Evolutionary conservation across 768 basidiomycete genomes (phyloP).

Genomic region (Cystobasidium ongulense): DNA sequence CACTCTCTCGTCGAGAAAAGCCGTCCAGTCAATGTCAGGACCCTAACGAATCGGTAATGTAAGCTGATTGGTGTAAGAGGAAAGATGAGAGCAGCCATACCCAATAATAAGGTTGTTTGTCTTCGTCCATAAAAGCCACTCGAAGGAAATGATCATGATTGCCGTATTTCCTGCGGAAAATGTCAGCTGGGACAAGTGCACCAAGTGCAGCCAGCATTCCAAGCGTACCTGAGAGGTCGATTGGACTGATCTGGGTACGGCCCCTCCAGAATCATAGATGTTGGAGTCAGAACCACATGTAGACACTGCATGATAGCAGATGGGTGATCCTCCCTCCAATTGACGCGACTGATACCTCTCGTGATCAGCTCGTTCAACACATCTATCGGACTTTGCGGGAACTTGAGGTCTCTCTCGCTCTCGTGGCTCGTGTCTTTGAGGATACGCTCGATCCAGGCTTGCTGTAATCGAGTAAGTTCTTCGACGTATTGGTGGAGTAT

Average conservation of each 20-base stretch:
- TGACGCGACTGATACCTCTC: constrained; percentile 6
- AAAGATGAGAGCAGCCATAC: background rate
- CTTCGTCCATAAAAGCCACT: constrained; percentile 33
- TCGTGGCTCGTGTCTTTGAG: background rate
- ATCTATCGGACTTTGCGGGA: background rate
- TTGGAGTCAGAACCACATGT: constrained; percentile 30
- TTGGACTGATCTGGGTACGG: constrained; percentile 30
- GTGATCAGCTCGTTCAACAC: background rate
- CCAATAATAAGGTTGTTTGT: constrained; percentile 22
- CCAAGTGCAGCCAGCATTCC: background rate
- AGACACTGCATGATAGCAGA: constrained; percentile 28
- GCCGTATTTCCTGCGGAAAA: constrained; percentile 26
- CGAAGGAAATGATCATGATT: constrained; percentile 30
- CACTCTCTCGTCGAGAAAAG: constrained; percentile 23
- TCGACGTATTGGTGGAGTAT: constrained; percentile 25
- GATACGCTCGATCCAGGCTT: constrained; percentile 19
- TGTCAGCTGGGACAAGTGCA: too few relatives aligned
- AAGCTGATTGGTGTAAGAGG: background rate
- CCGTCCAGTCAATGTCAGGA: constrained; percentile 24
- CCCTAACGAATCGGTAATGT: background rate
- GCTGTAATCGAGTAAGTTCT: constrained; percentile 20
- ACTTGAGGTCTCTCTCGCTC: background rate
- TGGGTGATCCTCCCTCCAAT: constrained; percentile 19
- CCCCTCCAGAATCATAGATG: constrained; percentile 32
- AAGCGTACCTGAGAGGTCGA: constrained; percentile 3